Evolutionary conservation across 1,139 yeast genomes (phyloP).

Genomic region (Kurtzmaniella quercitrusa): DNA sequence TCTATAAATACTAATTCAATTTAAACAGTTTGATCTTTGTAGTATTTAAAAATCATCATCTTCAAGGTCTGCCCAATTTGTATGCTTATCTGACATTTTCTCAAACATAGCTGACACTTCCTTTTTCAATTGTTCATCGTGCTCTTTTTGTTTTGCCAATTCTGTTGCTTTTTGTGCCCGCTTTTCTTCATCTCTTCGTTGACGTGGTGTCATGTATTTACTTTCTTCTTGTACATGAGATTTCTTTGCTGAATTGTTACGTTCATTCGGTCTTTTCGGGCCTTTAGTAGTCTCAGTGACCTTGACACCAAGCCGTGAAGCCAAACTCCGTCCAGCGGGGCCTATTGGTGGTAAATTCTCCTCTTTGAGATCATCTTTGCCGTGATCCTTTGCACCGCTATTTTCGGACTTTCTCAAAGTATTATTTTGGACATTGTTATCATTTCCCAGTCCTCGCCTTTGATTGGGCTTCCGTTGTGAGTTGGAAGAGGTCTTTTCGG

Average conservation of each 20-base stretch:
- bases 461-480: not conserved
- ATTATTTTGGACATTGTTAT: not conserved
- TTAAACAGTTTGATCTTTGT: not conserved
- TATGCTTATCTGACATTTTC: conserved; percentile 24
- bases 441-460: not conserved
- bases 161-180: conserved; percentile 9
- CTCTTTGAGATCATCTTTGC: conserved; percentile 5
- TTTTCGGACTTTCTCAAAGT: not conserved
- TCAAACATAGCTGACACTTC: conserved; percentile 30
- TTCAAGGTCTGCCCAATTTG: conserved; percentile 34
- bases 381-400: conserved; percentile 8
- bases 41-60: conserved; percentile 25
- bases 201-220: conserved; percentile 12
- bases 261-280: conserved; percentile 2
- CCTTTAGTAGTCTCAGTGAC: not conserved
- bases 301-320: conserved; percentile 19
- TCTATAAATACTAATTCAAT: no score
- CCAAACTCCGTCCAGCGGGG: conserved; percentile 16
- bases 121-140: conserved; percentile 16
- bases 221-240: conserved; percentile 12
- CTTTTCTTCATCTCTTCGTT: conserved; percentile 4
- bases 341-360: conserved; percentile 8
- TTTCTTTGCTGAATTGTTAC: conserved; percentile 8
- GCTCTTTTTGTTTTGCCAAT: conserved; percentile 13
- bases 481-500: not conserved